Conservation (phyloP, 805 yeast species). For the Ogataea nonfermentans region DNA sequence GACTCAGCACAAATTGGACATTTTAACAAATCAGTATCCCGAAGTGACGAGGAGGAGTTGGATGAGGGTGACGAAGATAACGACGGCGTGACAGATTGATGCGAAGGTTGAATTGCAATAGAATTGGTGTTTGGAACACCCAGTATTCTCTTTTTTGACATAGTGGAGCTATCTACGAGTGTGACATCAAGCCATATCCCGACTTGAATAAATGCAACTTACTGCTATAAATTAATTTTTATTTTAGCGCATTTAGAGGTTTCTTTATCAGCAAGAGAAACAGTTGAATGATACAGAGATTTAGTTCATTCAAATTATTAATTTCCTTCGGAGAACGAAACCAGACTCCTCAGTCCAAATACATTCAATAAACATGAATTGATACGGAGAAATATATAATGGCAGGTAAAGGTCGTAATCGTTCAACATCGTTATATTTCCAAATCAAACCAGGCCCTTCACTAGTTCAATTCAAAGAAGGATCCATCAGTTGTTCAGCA, state of each 20-base stretch:
- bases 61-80: slow-evolving; percentile 13
- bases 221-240: too few species aligned
- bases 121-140: slow-evolving; percentile 12
- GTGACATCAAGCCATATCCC: too few species aligned
- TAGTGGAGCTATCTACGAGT: neutral
- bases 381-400: neutral
- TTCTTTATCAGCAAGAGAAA: neutral
- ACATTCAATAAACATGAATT: slow-evolving; percentile 6
- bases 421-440: slow-evolving; percentile 7
- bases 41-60: slow-evolving; percentile 2
- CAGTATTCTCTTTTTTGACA: slow-evolving; percentile 26
- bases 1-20: slow-evolving; percentile 74
- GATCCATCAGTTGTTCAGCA: slow-evolving; percentile 35
- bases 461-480: slow-evolving; percentile 17
- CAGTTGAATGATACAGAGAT: neutral
- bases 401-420: slow-evolving; percentile 9
- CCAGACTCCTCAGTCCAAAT: neutral
- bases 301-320: neutral
- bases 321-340: neutral
- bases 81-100: slow-evolving; percentile 10
- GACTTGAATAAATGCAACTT: too few species aligned
- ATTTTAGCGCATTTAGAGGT: too few species aligned
- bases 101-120: neutral
- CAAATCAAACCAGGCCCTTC: slow-evolving; percentile 4
- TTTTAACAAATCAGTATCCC: slow-evolving; percentile 9